These are phyloP conservation scores for Pseudonitzschia delicatissima DNA, from an alignment of 108 stramenopile species.

Conservation along the genomic window DNA sequence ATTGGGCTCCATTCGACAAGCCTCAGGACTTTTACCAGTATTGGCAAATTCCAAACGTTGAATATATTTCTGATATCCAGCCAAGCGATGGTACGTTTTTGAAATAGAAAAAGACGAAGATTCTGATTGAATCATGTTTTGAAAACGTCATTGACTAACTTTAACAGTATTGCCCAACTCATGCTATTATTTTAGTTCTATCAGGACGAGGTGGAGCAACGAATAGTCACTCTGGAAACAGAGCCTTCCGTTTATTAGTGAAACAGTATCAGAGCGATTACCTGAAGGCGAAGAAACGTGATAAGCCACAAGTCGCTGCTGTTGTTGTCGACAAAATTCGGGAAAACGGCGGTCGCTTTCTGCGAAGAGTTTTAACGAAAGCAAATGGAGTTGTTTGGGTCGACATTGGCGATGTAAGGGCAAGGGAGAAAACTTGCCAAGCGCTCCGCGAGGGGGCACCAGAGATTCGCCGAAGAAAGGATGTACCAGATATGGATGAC, in stretches of 20 bases:
- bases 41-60: slow-evolving; percentile 8
- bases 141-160: not conserved
- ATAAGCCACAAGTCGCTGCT: slow-evolving; percentile 73
- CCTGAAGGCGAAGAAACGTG: slow-evolving; percentile 67
- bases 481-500: not conserved
- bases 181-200: not conserved
- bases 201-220: slow-evolving; percentile 54
- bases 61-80: slow-evolving; percentile 21
- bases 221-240: slow-evolving; percentile 72
- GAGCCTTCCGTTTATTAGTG: slow-evolving; percentile 67
- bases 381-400: slow-evolving; percentile 37
- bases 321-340: slow-evolving; percentile 49
- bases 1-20: not conserved
- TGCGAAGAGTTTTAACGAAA: slow-evolving; percentile 23
- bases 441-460: slow-evolving; percentile 60
- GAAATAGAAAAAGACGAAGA: too few species aligned
- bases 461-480: slow-evolving; percentile 32
- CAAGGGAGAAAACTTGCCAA: slow-evolving; percentile 55
- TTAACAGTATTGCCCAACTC: too few species aligned
- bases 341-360: slow-evolving; percentile 48
- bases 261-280: slow-evolving; percentile 50
- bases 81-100: slow-evolving; percentile 22
- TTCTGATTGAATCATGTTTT: not conserved
- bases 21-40: not conserved
- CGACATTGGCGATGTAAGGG: slow-evolving; percentile 55